These are phyloP conservation scores for Leccinum fibrillosum DNA, from an alignment of 768 basidiomycete genomes.

Conservation along the genomic window DNA sequence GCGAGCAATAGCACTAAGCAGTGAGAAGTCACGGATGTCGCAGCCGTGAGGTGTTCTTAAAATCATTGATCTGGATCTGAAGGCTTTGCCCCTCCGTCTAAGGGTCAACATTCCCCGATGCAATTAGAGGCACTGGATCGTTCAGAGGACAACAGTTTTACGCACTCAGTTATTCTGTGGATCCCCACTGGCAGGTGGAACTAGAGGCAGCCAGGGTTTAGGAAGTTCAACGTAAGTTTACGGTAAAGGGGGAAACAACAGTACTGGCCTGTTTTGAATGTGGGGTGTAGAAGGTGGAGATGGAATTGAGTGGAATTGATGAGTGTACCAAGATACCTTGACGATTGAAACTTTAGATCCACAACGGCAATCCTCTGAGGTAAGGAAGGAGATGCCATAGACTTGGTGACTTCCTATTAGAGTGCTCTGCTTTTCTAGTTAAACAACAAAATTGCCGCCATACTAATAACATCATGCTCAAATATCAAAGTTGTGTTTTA, in stretches of 20 bases:
- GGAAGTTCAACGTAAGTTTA: neutral
- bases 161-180: constrained; percentile 39
- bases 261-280: neutral
- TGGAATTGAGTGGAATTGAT: neutral
- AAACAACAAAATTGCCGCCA: too few relatives aligned
- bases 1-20: constrained; percentile 85
- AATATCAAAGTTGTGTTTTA: neutral
- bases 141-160: constrained; percentile 43
- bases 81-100: neutral
- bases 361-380: neutral
- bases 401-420: too few relatives aligned
- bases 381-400: neutral
- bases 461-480: neutral
- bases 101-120: constrained; percentile 34
- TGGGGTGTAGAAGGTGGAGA: neutral
- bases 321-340: neutral
- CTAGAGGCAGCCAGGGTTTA: neutral
- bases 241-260: neutral
- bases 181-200: constrained; percentile 49
- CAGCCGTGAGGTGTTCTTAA: constrained; percentile 35
- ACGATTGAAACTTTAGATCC: neutral
- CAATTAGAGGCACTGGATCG: constrained; percentile 32
- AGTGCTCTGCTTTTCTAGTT: too few relatives aligned
- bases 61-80: neutral
- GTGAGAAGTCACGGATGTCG: constrained; percentile 88